These are phyloP conservation scores for Populus tomentosa DNA, from an alignment of 441 rosid genomes.

Conservation along the genomic window DNA sequence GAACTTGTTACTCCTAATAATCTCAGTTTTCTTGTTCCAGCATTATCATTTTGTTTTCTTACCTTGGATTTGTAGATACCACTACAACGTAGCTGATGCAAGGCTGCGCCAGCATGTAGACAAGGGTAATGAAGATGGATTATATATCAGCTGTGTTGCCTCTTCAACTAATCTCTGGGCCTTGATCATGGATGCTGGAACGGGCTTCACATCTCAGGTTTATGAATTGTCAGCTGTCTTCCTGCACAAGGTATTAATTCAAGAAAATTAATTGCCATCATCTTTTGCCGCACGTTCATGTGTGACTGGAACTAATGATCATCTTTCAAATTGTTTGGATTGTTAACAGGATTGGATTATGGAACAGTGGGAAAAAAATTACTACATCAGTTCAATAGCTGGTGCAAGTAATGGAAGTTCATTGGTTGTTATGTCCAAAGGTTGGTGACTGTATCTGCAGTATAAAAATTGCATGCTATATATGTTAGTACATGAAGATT, in stretches of 20 bases:
- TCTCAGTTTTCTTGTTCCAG: neutral
- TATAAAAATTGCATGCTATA: slow-evolving; percentile 3
- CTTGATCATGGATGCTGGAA: slow-evolving; percentile 93
- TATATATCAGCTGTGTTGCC: slow-evolving; percentile 84
- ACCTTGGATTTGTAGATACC: slow-evolving; percentile 53
- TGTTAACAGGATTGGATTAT: slow-evolving; percentile 79
- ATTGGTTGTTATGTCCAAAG: slow-evolving; percentile 81
- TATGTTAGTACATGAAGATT: neutral
- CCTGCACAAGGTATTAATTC: slow-evolving; percentile 70
- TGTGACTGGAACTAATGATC: slow-evolving; percentile 5
- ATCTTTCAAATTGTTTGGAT: slow-evolving; percentile 8
- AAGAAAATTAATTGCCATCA: slow-evolving; percentile 7
- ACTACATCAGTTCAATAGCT: slow-evolving; percentile 73
- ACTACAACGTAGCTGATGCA: slow-evolving; percentile 84
- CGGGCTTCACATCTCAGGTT: slow-evolving; percentile 80
- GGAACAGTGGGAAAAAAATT: slow-evolving; percentile 87
- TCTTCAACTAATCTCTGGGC: slow-evolving; percentile 91
- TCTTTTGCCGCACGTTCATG: slow-evolving; percentile 9
- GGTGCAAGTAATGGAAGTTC: slow-evolving; percentile 78
- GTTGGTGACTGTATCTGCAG: slow-evolving; percentile 25
- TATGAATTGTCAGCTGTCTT: slow-evolving; percentile 70
- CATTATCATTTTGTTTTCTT: neutral
- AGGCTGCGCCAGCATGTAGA: slow-evolving; percentile 81
- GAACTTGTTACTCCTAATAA: neutral
- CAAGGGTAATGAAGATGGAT: slow-evolving; percentile 86